Base-by-base conservation (phyloP, 441 rosid species). In the Euphorbia celastroides region DNA sequence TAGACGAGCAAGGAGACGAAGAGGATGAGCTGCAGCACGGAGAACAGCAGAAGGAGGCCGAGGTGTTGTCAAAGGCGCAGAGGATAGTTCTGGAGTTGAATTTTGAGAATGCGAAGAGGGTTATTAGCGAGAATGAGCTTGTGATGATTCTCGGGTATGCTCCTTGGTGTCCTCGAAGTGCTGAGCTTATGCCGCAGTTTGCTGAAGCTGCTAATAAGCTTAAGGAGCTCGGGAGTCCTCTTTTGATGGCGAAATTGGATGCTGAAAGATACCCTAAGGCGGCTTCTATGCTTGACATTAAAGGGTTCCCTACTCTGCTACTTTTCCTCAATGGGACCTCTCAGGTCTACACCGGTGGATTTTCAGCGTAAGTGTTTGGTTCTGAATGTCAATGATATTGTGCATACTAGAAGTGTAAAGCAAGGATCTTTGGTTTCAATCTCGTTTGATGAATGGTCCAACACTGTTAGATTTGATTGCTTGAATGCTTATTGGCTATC, bases 141-240 rank as follows among this genome's bases (percentile, higher is more conserved):
- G 93, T 88, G 16, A 55, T 92, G 81, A 78, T 90, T 56, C 75
- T 92, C 44, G 98, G 97, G 7, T 90, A 90, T 55, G 93, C 97
- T 14, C 93, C 98, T 22, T 92, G 98, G 97, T 88, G 93, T 66
- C 78, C 83, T 1, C 81, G 96, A 67, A 90, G 98, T 75, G 98
- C 98, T 28, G 98, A 92, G 79, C 74, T 92, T 25, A 93, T 93
- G 97, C 98, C 98, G 64, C 80, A 82, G 63, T 93, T 93, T 71
- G 87, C 94, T 60, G 94, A 88, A 75, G 96, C 98, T 72, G 92
- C 97, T 9, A 92, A 82, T 69, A 67, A 51, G 74, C 85, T 92
- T 65, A 85, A 81, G 74, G 96, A 86, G 68, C 41, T 83, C 48
- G 79, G 82, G 55, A 81, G 83, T 72, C 56, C 75, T 13, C 72